Percentiles rank a stretch among this genome's conserved stretches.
These are phyloP conservation scores for Eucalyptus cloeziana DNA, from an alignment of 345 rosid genomes.

Conservation along the genomic window DNA sequence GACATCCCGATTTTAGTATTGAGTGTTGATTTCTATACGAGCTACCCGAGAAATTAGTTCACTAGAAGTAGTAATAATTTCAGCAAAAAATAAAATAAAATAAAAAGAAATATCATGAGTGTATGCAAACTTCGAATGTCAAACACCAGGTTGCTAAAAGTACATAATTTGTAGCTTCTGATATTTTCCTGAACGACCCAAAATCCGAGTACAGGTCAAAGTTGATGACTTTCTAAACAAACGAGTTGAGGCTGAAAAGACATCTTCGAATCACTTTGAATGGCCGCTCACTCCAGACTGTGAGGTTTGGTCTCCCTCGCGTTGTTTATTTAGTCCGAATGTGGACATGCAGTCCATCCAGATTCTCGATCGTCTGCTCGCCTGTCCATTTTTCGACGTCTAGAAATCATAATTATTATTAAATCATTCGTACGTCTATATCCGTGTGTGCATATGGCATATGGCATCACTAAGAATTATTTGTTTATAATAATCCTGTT, in stretches of 20 bases:
- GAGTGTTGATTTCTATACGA: background rate
- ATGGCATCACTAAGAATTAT: background rate
- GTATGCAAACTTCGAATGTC: background rate
- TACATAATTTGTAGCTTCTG: background rate
- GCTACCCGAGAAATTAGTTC: background rate
- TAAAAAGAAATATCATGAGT: background rate
- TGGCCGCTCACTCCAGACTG: background rate
- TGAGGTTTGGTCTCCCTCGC: background rate
- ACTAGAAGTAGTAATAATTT: background rate
- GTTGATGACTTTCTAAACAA: background rate
- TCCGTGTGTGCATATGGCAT: accelerated
- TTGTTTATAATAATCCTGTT: background rate
- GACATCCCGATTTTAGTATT: background rate
- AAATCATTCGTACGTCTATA: background rate
- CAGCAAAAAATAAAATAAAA: accelerated
- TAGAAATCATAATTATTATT: background rate
- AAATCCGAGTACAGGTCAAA: background rate
- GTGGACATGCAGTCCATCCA: background rate
- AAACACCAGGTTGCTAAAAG: background rate
- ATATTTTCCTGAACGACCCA: background rate
- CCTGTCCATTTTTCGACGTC: background rate
- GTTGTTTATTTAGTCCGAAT: background rate
- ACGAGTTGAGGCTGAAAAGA: background rate
- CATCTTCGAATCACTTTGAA: background rate
- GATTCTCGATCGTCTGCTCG: background rate